Base-by-base conservation (phyloP, 805 yeast species). In the Teunomyces stri region DNA sequence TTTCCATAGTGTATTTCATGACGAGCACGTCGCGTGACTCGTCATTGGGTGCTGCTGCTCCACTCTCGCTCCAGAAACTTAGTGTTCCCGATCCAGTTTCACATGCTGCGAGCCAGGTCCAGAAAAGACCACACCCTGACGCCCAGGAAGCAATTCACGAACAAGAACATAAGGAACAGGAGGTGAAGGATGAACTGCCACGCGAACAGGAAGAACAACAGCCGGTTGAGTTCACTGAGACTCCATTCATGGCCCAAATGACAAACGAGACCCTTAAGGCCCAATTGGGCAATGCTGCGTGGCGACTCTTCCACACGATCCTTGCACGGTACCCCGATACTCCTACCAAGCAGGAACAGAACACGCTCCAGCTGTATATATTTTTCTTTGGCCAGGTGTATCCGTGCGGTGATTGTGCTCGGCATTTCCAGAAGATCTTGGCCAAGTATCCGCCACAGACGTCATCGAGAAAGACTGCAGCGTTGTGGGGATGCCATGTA, bases 331-430 rank as follows among this genome's bases (percentile, higher is more conserved):
- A 87, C 61, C 98, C 99, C 0, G 96, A 87, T 38, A 68, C 69
- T 21, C 99, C 99, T 15, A 67, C 84, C 1, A 55, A 60, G 3
- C 78, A 75, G 39, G 90, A 92, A 59, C 75, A 81, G 44, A 62
- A 72, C 27, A 86, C 92, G 22, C 70, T 94, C 42, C 58, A 67
- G 13, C 78, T 72, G 48, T 94, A 83, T 62, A 76, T 94, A 16
- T 68, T 80, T 18, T 70, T 88, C 30, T 94, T 91, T 69, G 90
- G 94, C 1, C 89, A 91, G 57, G 92, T 94, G 7, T 94, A 94
- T 54, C 99, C 99, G 0, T 92, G 98, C 68, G 96, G 96, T 3
- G 97, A 92, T 62, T 94, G 98, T 68, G 97, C 99, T 0, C 75
- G 88, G 53, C 98, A 94, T 65, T 94, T 94, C 65, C 85, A 79